Conservation (phyloP, 345 rosid genomes). For the Populus nigra region DNA sequence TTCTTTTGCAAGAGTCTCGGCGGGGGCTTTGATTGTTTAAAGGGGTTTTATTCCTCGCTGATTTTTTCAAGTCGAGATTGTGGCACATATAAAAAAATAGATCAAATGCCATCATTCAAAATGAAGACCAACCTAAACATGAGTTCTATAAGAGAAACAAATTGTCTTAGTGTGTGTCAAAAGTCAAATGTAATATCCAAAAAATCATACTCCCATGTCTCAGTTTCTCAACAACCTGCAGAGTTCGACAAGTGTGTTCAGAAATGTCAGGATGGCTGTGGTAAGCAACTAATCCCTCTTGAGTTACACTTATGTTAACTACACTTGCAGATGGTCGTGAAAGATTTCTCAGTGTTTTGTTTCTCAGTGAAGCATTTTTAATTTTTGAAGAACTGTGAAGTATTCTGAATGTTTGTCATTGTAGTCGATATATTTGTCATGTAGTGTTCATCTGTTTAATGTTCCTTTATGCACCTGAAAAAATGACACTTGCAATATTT, state of each 20-base stretch:
- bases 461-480: not conserved
- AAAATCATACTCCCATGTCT: constrained; percentile 36
- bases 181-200: constrained; percentile 55
- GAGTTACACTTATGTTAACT: not conserved
- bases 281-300: constrained; percentile 24
- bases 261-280: constrained; percentile 32
- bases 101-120: constrained; percentile 73
- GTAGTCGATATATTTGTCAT: not conserved
- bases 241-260: constrained; percentile 28
- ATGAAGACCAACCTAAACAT: constrained; percentile 55
- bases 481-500: not conserved
- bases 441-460: not conserved
- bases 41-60: constrained; percentile 38
- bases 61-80: constrained; percentile 47
- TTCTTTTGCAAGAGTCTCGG: constrained; percentile 32
- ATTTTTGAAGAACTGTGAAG: not conserved
- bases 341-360: not conserved
- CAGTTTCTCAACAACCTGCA: constrained; percentile 30
- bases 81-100: constrained; percentile 26
- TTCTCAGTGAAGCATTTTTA: not conserved
- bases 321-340: not conserved
- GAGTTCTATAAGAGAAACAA: constrained; percentile 44
- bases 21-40: constrained; percentile 34
- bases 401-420: not conserved
- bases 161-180: constrained; percentile 48